These are phyloP conservation scores for Emericellopsis cladophorae DNA, from an alignment of 2,329 filamentous ascomycete genomes.

Conservation along the genomic window DNA sequence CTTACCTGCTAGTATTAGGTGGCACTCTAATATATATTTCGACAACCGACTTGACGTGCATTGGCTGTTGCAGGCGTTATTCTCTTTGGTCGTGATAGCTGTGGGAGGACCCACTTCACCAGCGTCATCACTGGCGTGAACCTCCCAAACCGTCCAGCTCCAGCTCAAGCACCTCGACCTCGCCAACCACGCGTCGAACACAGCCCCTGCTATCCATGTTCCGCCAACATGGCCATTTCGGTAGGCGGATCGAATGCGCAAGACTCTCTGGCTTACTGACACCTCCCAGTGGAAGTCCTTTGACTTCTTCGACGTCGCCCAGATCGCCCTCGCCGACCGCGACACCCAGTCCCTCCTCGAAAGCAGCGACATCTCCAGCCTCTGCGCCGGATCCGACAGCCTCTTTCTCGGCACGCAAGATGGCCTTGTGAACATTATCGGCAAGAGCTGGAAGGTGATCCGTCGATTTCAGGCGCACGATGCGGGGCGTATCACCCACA, in stretches of 20 bases:
- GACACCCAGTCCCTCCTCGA: conserved; percentile 71
- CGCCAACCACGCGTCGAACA: too few species aligned
- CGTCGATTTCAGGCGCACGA: conserved; percentile 83
- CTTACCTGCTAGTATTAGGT: too few species aligned
- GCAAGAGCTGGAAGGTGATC: conserved; percentile 74
- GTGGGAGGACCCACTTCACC: too few species aligned
- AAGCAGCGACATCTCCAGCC: conserved; percentile 68
- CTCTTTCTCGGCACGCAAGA: conserved; percentile 80
- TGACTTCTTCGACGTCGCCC: conserved; percentile 95
- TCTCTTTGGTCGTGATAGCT: too few species aligned
- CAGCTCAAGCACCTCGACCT: neutral
- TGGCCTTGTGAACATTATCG: conserved; percentile 79
- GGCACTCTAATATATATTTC: too few species aligned
- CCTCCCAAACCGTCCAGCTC: neutral
- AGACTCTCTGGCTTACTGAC: neutral
- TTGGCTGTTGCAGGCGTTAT: too few species aligned
- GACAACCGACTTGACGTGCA: too few species aligned
- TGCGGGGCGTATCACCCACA: conserved; percentile 68
- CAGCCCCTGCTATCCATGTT: too few species aligned
- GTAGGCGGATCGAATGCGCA: conserved; percentile 3
- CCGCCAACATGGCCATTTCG: conserved; percentile 10
- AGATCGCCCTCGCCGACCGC: conserved; percentile 67
- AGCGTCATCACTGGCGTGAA: too few species aligned
- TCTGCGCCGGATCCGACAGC: conserved; percentile 78
- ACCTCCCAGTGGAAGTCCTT: conserved; percentile 83